phyloP scores from a whole-genome alignment of 495 filamentous ascomycete species.

The Neurospora sp. region DNA sequence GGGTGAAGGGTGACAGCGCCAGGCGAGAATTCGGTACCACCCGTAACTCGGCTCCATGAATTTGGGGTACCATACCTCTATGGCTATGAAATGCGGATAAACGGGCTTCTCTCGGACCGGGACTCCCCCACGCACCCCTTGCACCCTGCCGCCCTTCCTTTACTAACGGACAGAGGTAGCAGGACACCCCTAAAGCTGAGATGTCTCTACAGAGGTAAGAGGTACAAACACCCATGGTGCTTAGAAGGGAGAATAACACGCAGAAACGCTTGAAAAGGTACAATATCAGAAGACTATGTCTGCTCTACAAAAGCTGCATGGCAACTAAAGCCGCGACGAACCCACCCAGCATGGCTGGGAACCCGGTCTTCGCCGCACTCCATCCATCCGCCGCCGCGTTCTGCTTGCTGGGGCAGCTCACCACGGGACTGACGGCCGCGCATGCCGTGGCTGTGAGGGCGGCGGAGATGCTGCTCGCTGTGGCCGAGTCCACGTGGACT shows the following conservation, averaged over 20 bases:
- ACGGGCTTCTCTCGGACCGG: neutral
- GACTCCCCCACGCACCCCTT: no score
- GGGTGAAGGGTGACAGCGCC: neutral
- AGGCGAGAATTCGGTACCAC: neutral
- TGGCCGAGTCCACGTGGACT: neutral
- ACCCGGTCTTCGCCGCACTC: neutral
- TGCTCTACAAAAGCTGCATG: neutral
- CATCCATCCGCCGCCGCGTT: neutral
- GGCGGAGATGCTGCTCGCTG: slow-evolving; percentile 11
- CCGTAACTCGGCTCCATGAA: no score
- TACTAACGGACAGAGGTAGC: neutral
- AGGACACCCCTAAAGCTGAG: no score
- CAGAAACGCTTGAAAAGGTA: no score
- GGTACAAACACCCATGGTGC: no score
- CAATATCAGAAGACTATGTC: neutral
- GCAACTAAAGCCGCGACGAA: neutral
- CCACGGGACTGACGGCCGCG: slow-evolving; percentile 1
- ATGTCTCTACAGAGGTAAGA: no score
- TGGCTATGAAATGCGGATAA: neutral
- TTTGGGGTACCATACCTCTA: no score
- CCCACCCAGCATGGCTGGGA: neutral
- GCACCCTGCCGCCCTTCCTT: neutral
- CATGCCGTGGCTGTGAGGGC: slow-evolving; percentile 15
- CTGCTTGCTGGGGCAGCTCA: slow-evolving; percentile 7
- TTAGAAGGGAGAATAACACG: no score